Evolutionary conservation across 75 land plant species (phyloP).

Genomic region (Selaginella tamariscina): DNA sequence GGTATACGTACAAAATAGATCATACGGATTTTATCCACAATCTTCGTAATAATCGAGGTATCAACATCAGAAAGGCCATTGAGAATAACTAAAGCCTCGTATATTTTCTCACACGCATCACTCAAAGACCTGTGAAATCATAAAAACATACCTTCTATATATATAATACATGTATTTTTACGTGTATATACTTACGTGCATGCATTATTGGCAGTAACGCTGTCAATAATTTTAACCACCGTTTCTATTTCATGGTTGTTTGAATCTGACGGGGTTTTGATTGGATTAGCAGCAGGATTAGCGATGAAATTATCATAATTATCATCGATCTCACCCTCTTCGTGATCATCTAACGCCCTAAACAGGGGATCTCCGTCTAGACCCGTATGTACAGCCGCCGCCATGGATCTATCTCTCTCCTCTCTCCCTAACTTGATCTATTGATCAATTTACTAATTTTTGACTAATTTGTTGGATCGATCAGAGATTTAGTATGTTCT

Average conservation of each 20-base stretch:
- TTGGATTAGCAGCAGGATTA: neutral
- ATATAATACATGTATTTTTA: slow-evolving; percentile 10
- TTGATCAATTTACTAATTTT: no score
- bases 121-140: slow-evolving; percentile 31
- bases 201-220: neutral
- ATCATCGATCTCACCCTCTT: slow-evolving; percentile 32
- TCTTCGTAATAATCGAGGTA: slow-evolving; percentile 23
- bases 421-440: no score
- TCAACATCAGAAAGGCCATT: slow-evolving; percentile 13
- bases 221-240: slow-evolving; percentile 3
- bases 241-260: neutral
- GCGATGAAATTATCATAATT: slow-evolving; percentile 1
- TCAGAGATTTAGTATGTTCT: no score
- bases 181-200: neutral
- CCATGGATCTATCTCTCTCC: no score
- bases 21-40: slow-evolving; percentile 39
- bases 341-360: slow-evolving; percentile 34
- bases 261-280: neutral
- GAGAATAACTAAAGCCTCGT: slow-evolving; percentile 24
- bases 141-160: neutral
- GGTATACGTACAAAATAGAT: slow-evolving; percentile 26
- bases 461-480: no score
- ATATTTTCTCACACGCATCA: slow-evolving; percentile 27
- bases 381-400: no score
- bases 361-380: no score